Evolutionary conservation across 2,329 filamentous ascomycete species (phyloP).

Genomic region (Ophiosphaerella herpotricha): DNA sequence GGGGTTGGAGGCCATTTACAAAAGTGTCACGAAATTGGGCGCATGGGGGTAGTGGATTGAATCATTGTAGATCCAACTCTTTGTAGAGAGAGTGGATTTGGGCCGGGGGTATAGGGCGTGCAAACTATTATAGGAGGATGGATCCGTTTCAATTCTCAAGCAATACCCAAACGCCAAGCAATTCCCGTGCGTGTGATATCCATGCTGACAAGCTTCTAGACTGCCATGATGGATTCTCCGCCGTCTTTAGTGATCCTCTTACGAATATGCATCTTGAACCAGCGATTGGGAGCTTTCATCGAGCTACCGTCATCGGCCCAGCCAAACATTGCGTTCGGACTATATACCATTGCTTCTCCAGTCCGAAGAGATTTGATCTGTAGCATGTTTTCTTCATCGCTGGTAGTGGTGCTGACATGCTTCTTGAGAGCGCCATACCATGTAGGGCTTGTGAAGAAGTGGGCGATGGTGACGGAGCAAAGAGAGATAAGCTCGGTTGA

Average conservation of each 20-base stretch:
- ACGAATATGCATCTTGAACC: slow-evolving; percentile 30
- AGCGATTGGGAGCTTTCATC: slow-evolving; percentile 16
- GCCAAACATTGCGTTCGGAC: slow-evolving; percentile 51
- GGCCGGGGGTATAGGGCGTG: too few species aligned
- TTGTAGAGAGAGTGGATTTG: too few species aligned
- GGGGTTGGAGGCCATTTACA: too few species aligned
- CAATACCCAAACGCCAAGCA: too few species aligned
- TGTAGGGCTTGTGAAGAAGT: slow-evolving; percentile 69
- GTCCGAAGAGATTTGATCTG: slow-evolving; percentile 55
- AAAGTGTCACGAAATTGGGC: too few species aligned
- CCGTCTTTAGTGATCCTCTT: slow-evolving; percentile 21
- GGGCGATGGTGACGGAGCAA: slow-evolving; percentile 72
- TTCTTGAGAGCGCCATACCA: slow-evolving; percentile 59
- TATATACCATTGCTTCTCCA: slow-evolving; percentile 57
- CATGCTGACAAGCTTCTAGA: slow-evolving; percentile 53
- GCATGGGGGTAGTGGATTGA: too few species aligned
- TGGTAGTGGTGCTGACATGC: slow-evolving; percentile 50
- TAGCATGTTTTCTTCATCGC: slow-evolving; percentile 44
- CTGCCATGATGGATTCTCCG: slow-evolving; percentile 66
- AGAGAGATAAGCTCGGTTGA: slow-evolving; percentile 71
- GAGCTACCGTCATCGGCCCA: slow-evolving; percentile 12
- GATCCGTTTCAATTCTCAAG: not conserved
- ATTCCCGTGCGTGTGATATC: too few species aligned
- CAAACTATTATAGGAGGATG: not conserved
- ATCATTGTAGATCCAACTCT: too few species aligned